These are phyloP conservation scores for Lepidium sativum DNA, from an alignment of 345 rosid genomes.

Conservation along the genomic window DNA sequence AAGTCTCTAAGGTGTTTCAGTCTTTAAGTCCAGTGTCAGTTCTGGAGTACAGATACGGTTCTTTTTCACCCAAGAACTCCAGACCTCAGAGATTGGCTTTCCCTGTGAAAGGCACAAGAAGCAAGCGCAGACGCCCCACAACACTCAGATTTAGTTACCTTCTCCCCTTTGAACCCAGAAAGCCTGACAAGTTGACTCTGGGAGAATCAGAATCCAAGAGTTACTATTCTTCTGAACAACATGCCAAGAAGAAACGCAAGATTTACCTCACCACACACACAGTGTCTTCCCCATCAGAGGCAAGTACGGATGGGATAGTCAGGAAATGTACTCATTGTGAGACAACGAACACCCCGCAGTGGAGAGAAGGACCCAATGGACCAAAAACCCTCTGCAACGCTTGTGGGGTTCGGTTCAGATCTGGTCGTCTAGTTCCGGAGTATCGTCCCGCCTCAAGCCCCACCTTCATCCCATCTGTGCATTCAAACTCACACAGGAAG, in stretches of 20 bases:
- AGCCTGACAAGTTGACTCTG: conserved; percentile 7
- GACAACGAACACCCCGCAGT: conserved; percentile 80
- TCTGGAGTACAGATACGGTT: conserved; percentile 55
- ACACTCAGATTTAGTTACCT: conserved; percentile 14
- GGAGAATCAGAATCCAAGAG: conserved; percentile 27
- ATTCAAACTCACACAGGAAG: conserved; percentile 91
- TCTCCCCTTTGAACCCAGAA: conserved; percentile 23
- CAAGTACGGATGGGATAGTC: not conserved
- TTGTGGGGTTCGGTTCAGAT: conserved; percentile 84
- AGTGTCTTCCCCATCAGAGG: conserved; percentile 10
- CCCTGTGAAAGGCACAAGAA: conserved; percentile 70
- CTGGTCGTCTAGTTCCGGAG: conserved; percentile 85
- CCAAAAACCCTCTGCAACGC: conserved; percentile 96
- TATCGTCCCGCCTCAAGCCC: conserved; percentile 93
- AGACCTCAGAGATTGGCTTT: conserved; percentile 23
- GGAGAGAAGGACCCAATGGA: conserved; percentile 96
- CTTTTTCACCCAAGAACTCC: conserved; percentile 45
- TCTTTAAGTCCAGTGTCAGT: conserved; percentile 76
- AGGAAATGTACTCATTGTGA: conserved; percentile 72
- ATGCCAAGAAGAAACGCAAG: conserved; percentile 41
- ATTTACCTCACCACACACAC: conserved; percentile 23
- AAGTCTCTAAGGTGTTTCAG: conserved; percentile 38
- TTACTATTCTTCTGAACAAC: conserved; percentile 20
- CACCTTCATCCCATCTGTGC: conserved; percentile 57
- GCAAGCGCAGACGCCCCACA: conserved; percentile 55